Percentiles rank a stretch among this genome's conserved stretches.
phyloP scores from a whole-genome alignment of 371 early-diverging fungal genomes.

The Mucor ambiguus region DNA sequence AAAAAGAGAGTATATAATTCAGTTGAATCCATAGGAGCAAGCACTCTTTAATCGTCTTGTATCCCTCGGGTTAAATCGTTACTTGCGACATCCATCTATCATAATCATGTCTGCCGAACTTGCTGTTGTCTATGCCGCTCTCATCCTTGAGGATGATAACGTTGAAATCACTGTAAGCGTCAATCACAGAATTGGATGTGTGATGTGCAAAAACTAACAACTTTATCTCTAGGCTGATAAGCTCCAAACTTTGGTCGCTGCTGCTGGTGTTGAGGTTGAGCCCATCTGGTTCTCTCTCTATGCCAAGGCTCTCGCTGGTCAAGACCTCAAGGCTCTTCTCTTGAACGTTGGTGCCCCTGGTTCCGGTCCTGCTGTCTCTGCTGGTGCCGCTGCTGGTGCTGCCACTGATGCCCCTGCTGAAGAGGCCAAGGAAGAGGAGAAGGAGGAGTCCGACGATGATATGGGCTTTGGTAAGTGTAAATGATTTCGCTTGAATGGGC shows the following conservation, averaged over 20 bases:
- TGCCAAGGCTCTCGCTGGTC: slow-evolving; percentile 97
- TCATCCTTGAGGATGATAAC: slow-evolving; percentile 97
- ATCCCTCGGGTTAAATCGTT: slow-evolving; percentile 45
- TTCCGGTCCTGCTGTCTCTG: slow-evolving; percentile 62
- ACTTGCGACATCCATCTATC: slow-evolving; percentile 35
- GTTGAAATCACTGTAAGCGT: slow-evolving; percentile 92
- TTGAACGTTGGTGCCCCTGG: slow-evolving; percentile 86
- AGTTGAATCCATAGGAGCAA: background rate
- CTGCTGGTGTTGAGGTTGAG: slow-evolving; percentile 93
- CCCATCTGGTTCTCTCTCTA: slow-evolving; percentile 95
- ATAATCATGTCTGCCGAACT: slow-evolving; percentile 73
- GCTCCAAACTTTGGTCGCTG: slow-evolving; percentile 87
- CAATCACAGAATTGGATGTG: background rate
- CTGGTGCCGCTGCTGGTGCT: slow-evolving; percentile 54
- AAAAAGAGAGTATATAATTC: background rate
- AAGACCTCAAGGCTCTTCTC: slow-evolving; percentile 89
- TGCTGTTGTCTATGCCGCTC: slow-evolving; percentile 96
- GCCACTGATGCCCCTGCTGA: slow-evolving; percentile 57
- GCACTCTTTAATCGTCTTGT: slow-evolving; percentile 38
- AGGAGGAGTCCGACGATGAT: slow-evolving; percentile 92
- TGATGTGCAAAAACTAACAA: no score
- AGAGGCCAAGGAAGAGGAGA: slow-evolving; percentile 71
- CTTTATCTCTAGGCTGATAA: slow-evolving; percentile 82
- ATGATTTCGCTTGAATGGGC: background rate
- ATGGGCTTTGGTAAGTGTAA: slow-evolving; percentile 81